Conservation (phyloP, 1,139 yeast species). For the Taphrina deformans region DNA sequence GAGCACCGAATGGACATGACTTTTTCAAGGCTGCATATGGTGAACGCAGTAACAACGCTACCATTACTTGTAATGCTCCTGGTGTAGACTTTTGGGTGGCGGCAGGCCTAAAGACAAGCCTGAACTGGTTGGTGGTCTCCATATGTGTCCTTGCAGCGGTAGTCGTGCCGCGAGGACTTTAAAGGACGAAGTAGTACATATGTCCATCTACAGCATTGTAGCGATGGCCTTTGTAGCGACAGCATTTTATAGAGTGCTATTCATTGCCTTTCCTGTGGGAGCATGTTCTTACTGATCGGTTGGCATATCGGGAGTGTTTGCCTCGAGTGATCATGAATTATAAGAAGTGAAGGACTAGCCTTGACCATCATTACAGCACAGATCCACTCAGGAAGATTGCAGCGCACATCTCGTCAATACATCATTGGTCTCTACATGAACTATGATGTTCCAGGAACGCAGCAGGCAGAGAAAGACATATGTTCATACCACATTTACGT, state of each 20-base stretch:
- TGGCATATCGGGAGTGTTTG: no score
- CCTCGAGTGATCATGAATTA: no score
- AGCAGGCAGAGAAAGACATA: conserved; percentile 10
- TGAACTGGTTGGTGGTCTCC: neutral
- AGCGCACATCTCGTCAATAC: no score
- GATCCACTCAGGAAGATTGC: no score
- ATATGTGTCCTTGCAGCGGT: neutral
- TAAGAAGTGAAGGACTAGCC: no score
- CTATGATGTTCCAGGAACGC: neutral
- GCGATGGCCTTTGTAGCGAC: neutral
- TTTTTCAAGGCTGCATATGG: conserved; percentile 36
- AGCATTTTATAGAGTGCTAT: no score
- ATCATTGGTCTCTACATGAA: neutral
- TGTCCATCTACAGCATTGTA: neutral
- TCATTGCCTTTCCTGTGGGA: no score
- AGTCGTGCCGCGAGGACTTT: neutral
- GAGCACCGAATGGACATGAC: conserved; percentile 57
- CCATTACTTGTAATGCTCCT: conserved; percentile 36
- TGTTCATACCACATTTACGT: conserved; percentile 6
- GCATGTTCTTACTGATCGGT: no score
- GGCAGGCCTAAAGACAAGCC: neutral
- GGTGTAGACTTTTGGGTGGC: conserved; percentile 35
- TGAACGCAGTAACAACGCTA: conserved; percentile 23
- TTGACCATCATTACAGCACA: no score
- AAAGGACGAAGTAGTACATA: no score